A percentile compares a stretch with the other conserved stretches of the same genome.
phyloP scores from a whole-genome alignment of 352 stramenopile genomes.

The Globisporangium parvum region DNA sequence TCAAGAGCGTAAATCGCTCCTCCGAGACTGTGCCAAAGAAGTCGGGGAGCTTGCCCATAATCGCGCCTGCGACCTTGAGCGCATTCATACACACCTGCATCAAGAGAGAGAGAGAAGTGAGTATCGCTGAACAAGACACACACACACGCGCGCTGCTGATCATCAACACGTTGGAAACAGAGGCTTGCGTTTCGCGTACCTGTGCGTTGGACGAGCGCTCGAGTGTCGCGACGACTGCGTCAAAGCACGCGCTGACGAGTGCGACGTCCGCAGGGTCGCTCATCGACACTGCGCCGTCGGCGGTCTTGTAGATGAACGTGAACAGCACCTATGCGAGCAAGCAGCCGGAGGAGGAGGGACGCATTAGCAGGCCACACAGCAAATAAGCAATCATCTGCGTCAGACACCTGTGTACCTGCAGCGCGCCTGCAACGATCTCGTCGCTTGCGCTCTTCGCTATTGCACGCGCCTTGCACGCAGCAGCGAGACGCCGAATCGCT shows the following conservation, averaged over 20 bases:
- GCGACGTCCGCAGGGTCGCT: not conserved
- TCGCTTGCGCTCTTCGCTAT: not conserved
- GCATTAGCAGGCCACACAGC: no score
- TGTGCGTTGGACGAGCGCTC: conserved; percentile 14
- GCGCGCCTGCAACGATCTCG: conserved; percentile 7
- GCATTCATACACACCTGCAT: conserved; percentile 40
- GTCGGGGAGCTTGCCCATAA: conserved; percentile 43
- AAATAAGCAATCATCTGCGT: no score
- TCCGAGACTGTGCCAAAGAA: conserved; percentile 25
- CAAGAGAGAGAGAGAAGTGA: not conserved
- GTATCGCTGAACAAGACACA: no score
- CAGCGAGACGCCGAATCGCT: conserved; percentile 3
- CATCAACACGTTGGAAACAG: no score
- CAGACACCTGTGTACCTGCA: conserved; percentile 10
- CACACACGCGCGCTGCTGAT: no score
- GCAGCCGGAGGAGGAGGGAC: not conserved
- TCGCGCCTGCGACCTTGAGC: conserved; percentile 46
- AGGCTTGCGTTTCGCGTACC: no score
- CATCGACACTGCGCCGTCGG: not conserved
- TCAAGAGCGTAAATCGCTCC: conserved; percentile 20
- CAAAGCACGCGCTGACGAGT: conserved; percentile 1
- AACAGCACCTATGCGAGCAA: conserved; percentile 9
- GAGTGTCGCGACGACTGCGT: conserved; percentile 3
- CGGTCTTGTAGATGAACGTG: conserved; percentile 14
- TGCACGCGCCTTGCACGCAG: not conserved